A percentile compares a stretch with the other conserved stretches of the same genome.
phyloP scores from a whole-genome alignment of 139 green algal genomes.

The Coccomyxa sp. region DNA sequence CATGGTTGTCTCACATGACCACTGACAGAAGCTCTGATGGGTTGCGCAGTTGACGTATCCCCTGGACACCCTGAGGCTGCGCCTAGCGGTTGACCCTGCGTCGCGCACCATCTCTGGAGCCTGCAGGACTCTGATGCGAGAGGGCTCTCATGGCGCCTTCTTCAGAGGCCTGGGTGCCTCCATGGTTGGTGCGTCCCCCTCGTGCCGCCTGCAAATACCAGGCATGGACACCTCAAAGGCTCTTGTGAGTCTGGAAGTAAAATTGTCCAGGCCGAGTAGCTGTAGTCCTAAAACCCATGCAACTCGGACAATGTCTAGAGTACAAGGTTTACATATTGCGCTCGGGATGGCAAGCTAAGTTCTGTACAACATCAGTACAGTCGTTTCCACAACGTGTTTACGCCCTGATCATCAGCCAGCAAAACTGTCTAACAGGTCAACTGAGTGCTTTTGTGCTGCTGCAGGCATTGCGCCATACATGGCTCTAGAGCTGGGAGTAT shows the following conservation, averaged over 20 bases:
- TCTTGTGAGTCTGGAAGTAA: neutral
- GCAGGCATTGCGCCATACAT: constrained; percentile 79
- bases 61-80: constrained; percentile 74
- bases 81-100: constrained; percentile 71
- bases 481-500: constrained; percentile 68
- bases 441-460: neutral
- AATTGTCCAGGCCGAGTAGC: no score
- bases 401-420: neutral
- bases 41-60: constrained; percentile 67
- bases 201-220: neutral
- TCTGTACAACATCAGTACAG: no score
- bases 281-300: neutral
- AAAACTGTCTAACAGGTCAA: neutral
- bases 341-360: neutral
- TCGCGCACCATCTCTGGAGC: constrained; percentile 45
- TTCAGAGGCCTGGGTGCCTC: constrained; percentile 68
- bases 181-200: constrained; percentile 38
- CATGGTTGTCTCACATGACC: neutral
- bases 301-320: neutral
- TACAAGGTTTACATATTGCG: neutral
- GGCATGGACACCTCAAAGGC: neutral
- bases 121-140: constrained; percentile 33
- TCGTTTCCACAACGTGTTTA: neutral
- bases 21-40: no score
- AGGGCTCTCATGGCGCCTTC: constrained; percentile 56